Percentiles rank a stretch among this genome's conserved stretches.
These are phyloP conservation scores for Lipomyces lipofer DNA, from an alignment of 805 yeast genomes.

Conservation along the genomic window DNA sequence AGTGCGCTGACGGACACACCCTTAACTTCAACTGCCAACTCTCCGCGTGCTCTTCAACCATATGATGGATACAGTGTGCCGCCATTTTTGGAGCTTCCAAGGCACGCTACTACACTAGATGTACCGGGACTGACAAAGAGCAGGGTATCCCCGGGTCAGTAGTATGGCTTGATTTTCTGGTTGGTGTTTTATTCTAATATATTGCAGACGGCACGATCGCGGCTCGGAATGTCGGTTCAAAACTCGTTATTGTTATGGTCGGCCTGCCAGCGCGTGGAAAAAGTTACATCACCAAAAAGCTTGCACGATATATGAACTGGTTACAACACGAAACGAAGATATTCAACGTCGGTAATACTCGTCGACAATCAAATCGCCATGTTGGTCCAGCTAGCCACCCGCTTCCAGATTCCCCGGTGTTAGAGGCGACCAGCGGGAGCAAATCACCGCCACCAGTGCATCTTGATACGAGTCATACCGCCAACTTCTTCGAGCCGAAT, in stretches of 20 bases:
- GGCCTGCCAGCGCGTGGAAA: constrained; percentile 95
- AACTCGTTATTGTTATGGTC: constrained; percentile 92
- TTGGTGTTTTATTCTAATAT: neutral
- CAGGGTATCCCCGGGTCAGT: constrained; percentile 66
- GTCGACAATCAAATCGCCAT: constrained; percentile 65
- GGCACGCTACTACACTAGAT: constrained; percentile 80
- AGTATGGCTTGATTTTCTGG: neutral
- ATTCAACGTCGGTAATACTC: constrained; percentile 93
- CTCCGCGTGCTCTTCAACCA: constrained; percentile 21
- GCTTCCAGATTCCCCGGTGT: constrained; percentile 46
- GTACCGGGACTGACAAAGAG: constrained; percentile 90
- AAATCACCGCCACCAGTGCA: constrained; percentile 7
- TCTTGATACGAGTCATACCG: constrained; percentile 54
- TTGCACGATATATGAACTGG: constrained; percentile 90
- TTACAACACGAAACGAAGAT: constrained; percentile 86
- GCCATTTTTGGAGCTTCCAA: constrained; percentile 23
- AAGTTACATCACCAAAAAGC: constrained; percentile 86
- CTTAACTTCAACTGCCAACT: constrained; percentile 21
- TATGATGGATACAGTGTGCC: constrained; percentile 15
- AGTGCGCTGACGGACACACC: constrained; percentile 30
- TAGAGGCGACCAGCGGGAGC: constrained; percentile 1
- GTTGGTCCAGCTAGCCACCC: constrained; percentile 74
- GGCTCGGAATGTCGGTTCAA: constrained; percentile 68
- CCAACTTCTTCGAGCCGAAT: constrained; percentile 82
- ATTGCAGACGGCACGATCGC: constrained; percentile 35